Conservation (phyloP, 768 basidiomycete genomes). For the Boletus insuetus region DNA sequence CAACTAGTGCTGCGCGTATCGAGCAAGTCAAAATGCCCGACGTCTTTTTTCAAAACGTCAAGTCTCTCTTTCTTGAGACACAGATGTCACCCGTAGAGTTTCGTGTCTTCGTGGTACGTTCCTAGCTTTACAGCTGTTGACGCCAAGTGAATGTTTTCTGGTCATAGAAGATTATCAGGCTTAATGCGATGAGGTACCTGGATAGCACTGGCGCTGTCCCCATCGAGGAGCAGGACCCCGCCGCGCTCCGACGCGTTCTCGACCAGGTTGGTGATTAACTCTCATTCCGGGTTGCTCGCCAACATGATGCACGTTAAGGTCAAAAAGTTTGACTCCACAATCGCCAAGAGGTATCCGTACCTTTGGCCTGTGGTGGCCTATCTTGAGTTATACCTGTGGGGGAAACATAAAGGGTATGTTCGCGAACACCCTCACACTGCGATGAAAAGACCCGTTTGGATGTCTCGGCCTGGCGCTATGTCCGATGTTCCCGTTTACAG, state of each 20-base stretch:
- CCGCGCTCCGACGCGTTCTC: constrained; percentile 9
- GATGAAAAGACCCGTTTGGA: neutral
- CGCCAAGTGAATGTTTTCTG: neutral
- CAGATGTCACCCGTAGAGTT: constrained; percentile 1
- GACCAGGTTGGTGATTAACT: constrained; percentile 8
- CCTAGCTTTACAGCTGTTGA: neutral
- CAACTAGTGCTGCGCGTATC: neutral
- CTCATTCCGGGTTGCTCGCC: neutral
- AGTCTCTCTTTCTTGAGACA: neutral
- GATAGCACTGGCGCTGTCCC: neutral
- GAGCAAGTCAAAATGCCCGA: constrained; percentile 13
- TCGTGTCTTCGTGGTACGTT: constrained; percentile 5
- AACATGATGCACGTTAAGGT: constrained; percentile 5
- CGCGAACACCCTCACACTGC: too few species aligned
- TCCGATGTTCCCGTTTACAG: constrained; percentile 11
- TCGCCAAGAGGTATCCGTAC: constrained; percentile 14
- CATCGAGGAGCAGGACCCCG: constrained; percentile 12
- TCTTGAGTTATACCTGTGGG: constrained; percentile 6
- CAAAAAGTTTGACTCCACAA: constrained; percentile 4
- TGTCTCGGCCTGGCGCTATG: neutral
- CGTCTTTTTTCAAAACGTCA: neutral
- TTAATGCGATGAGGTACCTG: neutral
- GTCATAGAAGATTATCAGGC: constrained; percentile 2
- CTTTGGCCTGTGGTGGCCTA: constrained; percentile 16
- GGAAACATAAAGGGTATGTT: neutral